Evolutionary conservation across 2,329 filamentous ascomycete genomes (phyloP).

Genomic region (Gnomoniopsis sp.): DNA sequence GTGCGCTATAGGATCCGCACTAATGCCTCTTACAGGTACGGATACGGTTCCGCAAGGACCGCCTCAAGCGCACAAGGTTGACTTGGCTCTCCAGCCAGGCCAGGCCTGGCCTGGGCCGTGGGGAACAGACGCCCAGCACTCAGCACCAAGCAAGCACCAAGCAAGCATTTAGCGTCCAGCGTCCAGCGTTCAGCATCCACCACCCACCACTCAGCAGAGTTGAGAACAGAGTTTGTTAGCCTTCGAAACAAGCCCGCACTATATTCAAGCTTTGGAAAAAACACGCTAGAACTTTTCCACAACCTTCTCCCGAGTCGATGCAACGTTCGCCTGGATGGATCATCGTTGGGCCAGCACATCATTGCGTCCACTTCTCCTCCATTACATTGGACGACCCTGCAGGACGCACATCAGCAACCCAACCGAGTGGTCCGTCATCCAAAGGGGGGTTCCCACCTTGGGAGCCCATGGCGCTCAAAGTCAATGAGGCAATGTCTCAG

Average conservation of each 20-base stretch:
- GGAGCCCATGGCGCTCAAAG: conserved; percentile 5
- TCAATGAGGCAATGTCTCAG: neutral
- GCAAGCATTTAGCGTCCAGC: too few relatives aligned
- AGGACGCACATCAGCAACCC: conserved; percentile 12
- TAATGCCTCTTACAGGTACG: neutral
- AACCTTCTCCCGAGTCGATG: conserved; percentile 9
- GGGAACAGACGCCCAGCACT: neutral
- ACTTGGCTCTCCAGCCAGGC: neutral
- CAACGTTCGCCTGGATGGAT: conserved; percentile 9
- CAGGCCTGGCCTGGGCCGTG: neutral
- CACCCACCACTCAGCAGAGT: too few relatives aligned
- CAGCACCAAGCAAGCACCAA: too few relatives aligned
- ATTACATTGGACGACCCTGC: conserved; percentile 13
- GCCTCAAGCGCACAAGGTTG: neutral
- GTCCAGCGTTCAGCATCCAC: too few relatives aligned
- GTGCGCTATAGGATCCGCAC: neutral
- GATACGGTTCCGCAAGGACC: neutral
- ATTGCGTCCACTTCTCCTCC: conserved; percentile 10
- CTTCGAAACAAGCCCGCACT: neutral
- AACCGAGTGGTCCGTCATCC: conserved; percentile 8
- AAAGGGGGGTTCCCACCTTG: neutral
- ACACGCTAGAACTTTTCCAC: conserved; percentile 15
- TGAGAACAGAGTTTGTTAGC: neutral
- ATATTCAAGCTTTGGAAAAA: conserved; percentile 1
- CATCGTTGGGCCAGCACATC: conserved; percentile 16